Percentiles rank a stretch among this genome's conserved stretches.
These are phyloP conservation scores for Penicillium sp. DNA, from an alignment of 2,329 filamentous ascomycete genomes.

Conservation along the genomic window DNA sequence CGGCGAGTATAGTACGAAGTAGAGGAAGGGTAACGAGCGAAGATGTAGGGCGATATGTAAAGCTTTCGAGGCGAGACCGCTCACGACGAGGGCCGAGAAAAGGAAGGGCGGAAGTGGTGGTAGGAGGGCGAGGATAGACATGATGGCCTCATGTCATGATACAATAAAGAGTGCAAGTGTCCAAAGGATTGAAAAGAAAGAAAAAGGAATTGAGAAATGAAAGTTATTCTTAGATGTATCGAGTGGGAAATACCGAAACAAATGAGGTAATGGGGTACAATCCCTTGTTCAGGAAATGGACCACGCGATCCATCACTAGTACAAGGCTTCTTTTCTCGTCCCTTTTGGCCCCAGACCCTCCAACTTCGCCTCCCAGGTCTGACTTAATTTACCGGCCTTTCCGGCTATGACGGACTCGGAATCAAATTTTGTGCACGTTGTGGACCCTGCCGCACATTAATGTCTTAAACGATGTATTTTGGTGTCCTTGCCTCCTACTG, in stretches of 20 bases:
- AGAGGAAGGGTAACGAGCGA: constrained; percentile 32
- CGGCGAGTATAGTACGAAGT: constrained; percentile 39
- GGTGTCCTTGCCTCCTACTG: not conserved
- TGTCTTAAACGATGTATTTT: not conserved
- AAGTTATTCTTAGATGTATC: constrained; percentile 5
- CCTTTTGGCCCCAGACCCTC: too few species aligned
- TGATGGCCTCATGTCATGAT: constrained; percentile 24
- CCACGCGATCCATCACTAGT: constrained; percentile 4
- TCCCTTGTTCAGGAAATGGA: constrained; percentile 2
- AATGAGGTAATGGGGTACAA: constrained; percentile 1
- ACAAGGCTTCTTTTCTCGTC: constrained; percentile 2
- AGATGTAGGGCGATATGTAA: constrained; percentile 38
- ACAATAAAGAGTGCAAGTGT: not conserved
- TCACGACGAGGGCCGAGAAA: constrained; percentile 33
- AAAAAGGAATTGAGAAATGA: not conserved
- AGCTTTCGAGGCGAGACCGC: constrained; percentile 35
- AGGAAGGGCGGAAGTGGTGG: constrained; percentile 26
- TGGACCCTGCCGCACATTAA: constrained; percentile 8
- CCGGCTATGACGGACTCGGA: too few species aligned
- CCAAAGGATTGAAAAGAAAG: not conserved
- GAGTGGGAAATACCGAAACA: not conserved
- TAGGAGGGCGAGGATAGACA: constrained; percentile 21
- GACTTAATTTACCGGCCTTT: too few species aligned
- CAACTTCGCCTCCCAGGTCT: too few species aligned
- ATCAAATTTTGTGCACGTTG: not conserved